These are phyloP conservation scores for Cunninghamia lanceolata DNA, from an alignment of 75 land plant genomes.

Conservation along the genomic window DNA sequence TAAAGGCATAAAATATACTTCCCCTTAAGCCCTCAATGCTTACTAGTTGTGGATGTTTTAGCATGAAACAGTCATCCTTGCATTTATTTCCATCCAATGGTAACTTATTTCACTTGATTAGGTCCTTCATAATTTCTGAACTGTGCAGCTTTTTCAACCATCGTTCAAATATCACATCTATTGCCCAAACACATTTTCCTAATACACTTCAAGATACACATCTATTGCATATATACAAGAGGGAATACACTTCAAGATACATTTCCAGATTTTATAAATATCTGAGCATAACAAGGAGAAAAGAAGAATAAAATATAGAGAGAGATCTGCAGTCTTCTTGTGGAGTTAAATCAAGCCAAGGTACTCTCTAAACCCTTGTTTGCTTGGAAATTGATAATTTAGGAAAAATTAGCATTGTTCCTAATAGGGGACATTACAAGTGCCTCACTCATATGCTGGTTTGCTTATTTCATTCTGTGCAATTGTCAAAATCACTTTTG, in stretches of 20 bases:
- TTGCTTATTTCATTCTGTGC: neutral
- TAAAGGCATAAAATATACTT: neutral
- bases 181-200: neutral
- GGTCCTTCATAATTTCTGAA: neutral
- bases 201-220: too few species aligned
- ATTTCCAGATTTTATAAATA: too few species aligned
- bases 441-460: neutral
- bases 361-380: too few species aligned
- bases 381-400: too few species aligned
- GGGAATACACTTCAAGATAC: too few species aligned
- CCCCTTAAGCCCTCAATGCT: neutral
- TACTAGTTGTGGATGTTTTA: neutral
- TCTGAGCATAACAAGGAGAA: too few species aligned
- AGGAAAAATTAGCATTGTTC: too few species aligned
- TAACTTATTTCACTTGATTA: neutral
- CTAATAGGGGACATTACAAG: too few species aligned
- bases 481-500: neutral
- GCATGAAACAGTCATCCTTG: neutral
- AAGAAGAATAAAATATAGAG: too few species aligned
- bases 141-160: neutral
- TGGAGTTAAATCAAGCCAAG: too few species aligned
- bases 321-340: too few species aligned
- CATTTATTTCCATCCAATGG: neutral
- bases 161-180: neutral
- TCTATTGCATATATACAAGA: too few species aligned